phyloP scores from a whole-genome alignment of 768 basidiomycete genomes.

The Guyanaporus albipodus region DNA sequence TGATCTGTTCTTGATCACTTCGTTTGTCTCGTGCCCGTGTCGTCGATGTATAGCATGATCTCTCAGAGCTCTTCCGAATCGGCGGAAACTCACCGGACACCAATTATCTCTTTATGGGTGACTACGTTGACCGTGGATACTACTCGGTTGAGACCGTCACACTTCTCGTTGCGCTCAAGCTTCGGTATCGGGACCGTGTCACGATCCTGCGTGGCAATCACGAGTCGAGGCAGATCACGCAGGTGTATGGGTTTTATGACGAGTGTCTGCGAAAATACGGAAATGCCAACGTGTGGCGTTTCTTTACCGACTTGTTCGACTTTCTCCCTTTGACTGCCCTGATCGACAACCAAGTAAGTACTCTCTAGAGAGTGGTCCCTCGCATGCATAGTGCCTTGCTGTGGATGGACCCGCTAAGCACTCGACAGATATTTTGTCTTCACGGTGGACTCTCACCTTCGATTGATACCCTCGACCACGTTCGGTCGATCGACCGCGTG shows the following conservation, averaged over 20 bases:
- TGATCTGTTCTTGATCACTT: slow-evolving; percentile 25
- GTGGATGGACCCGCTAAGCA: slow-evolving; percentile 5
- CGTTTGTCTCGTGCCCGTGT: slow-evolving; percentile 8
- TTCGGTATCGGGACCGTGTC: slow-evolving; percentile 96
- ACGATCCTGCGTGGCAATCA: slow-evolving; percentile 98
- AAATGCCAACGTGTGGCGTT: slow-evolving; percentile 99
- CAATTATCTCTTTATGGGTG: slow-evolving; percentile 99
- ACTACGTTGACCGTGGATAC: slow-evolving; percentile 99
- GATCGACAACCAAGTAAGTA: slow-evolving; percentile 96
- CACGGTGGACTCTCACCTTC: slow-evolving; percentile 98
- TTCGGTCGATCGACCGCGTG: slow-evolving; percentile 96
- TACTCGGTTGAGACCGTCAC: slow-evolving; percentile 99
- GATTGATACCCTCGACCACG: slow-evolving; percentile 99
- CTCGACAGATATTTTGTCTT: slow-evolving; percentile 88
- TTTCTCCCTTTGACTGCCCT: slow-evolving; percentile 95
- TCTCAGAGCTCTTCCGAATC: slow-evolving; percentile 97
- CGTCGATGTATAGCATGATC: slow-evolving; percentile 74
- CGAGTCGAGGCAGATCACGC: slow-evolving; percentile 98
- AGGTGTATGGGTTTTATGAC: slow-evolving; percentile 99
- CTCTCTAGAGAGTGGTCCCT: not conserved
- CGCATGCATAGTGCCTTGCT: not conserved
- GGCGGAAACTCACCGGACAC: slow-evolving; percentile 99
- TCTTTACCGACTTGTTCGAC: slow-evolving; percentile 98
- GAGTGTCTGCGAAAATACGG: slow-evolving; percentile 99
- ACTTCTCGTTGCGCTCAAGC: slow-evolving; percentile 92